phyloP scores from a whole-genome alignment of 2,329 filamentous ascomycete genomes.

The Fusarium camptoceras region DNA sequence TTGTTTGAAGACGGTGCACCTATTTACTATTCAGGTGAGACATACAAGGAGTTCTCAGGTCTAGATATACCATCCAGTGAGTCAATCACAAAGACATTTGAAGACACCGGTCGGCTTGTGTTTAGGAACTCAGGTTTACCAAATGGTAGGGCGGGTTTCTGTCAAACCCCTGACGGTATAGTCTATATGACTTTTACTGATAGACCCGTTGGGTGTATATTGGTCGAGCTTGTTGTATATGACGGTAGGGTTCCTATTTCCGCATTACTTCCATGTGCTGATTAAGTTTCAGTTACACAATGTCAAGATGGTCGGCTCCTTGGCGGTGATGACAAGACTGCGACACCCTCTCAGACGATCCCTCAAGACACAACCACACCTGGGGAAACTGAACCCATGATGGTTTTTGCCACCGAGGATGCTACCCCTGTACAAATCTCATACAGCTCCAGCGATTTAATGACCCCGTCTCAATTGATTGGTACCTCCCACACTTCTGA shows the following conservation, averaged over 20 bases:
- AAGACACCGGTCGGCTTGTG: not conserved
- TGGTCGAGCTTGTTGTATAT: not conserved
- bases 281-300: not conserved
- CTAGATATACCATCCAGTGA: accelerated
- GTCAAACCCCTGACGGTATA: not conserved
- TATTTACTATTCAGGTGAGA: not conserved
- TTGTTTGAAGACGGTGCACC: not conserved
- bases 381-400: accelerated
- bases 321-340: not conserved
- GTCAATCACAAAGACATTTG: not conserved
- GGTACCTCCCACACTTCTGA: too few species aligned
- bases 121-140: not conserved
- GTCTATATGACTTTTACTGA: not conserved
- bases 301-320: not conserved
- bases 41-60: not conserved
- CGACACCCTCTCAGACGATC: too few species aligned
- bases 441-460: too few species aligned
- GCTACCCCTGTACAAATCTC: too few species aligned
- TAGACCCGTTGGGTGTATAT: not conserved
- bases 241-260: not conserved
- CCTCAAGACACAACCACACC: accelerated
- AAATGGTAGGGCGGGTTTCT: not conserved
- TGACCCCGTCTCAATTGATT: accelerated
- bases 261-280: accelerated
- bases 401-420: accelerated